Conservation (phyloP, 805 yeast genomes). For the Cyberlindnera americana region DNA sequence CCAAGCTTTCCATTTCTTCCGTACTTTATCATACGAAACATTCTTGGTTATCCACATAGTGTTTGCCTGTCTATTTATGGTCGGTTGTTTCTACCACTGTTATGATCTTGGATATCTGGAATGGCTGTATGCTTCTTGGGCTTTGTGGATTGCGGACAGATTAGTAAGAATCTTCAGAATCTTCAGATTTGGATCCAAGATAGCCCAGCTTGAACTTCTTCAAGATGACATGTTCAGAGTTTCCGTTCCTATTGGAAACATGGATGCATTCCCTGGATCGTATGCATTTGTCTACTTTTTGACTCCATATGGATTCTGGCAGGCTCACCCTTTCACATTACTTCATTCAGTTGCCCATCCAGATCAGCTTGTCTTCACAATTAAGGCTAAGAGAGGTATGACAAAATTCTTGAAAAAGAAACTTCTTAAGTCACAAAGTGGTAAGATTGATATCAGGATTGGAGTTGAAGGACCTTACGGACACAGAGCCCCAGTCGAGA, state of each 20-base stretch:
- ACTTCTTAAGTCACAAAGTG: slow-evolving; percentile 28
- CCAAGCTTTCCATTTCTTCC: slow-evolving; percentile 48
- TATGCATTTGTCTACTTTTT: slow-evolving; percentile 57
- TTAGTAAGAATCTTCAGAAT: slow-evolving; percentile 41
- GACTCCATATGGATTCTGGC: slow-evolving; percentile 53
- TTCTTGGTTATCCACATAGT: slow-evolving; percentile 57
- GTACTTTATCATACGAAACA: slow-evolving; percentile 55
- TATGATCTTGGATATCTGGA: slow-evolving; percentile 48
- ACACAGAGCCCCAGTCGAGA: slow-evolving; percentile 34
- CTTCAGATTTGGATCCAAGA: slow-evolving; percentile 20
- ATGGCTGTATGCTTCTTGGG: slow-evolving; percentile 40
- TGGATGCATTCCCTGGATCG: slow-evolving; percentile 53
- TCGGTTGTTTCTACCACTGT: slow-evolving; percentile 59
- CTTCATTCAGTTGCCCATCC: slow-evolving; percentile 38
- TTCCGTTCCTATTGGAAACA: slow-evolving; percentile 39
- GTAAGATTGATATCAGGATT: slow-evolving; percentile 32
- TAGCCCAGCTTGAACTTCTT: slow-evolving; percentile 21
- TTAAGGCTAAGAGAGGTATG: slow-evolving; percentile 56
- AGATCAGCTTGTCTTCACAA: slow-evolving; percentile 38
- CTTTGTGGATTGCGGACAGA: slow-evolving; percentile 38
- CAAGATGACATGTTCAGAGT: slow-evolving; percentile 48
- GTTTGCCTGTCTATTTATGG: slow-evolving; percentile 50
- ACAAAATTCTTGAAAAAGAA: slow-evolving; percentile 41
- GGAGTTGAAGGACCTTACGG: slow-evolving; percentile 67
- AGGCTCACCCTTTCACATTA: slow-evolving; percentile 72